These are phyloP conservation scores for Saccharomycopsis vini DNA, from an alignment of 805 yeast genomes.

Conservation along the genomic window DNA sequence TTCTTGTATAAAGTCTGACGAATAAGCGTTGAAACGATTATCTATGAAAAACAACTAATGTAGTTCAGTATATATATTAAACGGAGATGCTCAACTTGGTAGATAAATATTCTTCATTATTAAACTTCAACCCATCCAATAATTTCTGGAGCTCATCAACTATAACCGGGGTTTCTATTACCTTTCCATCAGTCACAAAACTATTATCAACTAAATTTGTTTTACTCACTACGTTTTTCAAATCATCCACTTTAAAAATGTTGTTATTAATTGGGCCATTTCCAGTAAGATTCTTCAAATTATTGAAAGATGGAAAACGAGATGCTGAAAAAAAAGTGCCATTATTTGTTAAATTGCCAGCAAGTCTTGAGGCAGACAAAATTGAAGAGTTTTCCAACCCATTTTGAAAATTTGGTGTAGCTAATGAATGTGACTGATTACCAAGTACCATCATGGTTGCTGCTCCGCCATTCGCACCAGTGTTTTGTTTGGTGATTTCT, in stretches of 20 bases:
- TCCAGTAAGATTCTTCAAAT: not conserved
- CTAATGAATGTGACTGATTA: not conserved
- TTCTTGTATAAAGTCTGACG: not conserved
- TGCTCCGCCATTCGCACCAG: not conserved
- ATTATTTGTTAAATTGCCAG: slow-evolving; percentile 5
- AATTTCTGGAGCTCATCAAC: not conserved
- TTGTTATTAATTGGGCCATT: no score
- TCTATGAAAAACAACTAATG: not conserved
- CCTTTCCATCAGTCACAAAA: not conserved
- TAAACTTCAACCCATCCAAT: not conserved
- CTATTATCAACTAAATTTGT: not conserved
- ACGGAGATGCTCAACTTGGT: not conserved
- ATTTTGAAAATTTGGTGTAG: not conserved
- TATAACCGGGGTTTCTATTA: not conserved
- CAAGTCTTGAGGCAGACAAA: slow-evolving; percentile 3
- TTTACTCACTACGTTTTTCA: slow-evolving; percentile 1
- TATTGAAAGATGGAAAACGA: not conserved
- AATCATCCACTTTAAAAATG: slow-evolving; percentile 1
- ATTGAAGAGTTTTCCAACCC: slow-evolving; percentile 3
- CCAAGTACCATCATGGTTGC: not conserved
- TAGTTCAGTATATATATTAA: no score
- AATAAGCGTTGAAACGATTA: not conserved
- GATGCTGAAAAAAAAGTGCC: not conserved
- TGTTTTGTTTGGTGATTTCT: not conserved
- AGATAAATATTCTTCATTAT: not conserved